A percentile compares a stretch with the other conserved stretches of the same genome.
Evolutionary conservation across 2,329 filamentous ascomycete genomes (phyloP).

Genomic region (Colletotrichum truncatum): DNA sequence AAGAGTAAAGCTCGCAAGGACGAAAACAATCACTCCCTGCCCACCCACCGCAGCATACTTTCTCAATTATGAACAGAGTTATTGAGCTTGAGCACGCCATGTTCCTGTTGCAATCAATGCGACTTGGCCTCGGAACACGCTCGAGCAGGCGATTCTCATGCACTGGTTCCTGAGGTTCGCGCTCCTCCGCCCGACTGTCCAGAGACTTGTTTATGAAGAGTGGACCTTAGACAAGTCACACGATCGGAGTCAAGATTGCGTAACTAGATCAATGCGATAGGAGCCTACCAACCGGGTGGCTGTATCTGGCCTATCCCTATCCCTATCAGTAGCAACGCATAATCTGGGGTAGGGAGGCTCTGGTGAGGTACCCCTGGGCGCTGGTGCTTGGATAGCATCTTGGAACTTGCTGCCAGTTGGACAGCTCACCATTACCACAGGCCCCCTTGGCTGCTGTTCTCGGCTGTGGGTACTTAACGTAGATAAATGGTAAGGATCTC

Average conservation of each 20-base stretch:
- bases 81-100: constrained; percentile 16
- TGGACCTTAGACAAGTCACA: constrained; percentile 26
- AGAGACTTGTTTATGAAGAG: constrained; percentile 1
- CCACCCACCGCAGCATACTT: background rate
- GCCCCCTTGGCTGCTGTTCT: background rate
- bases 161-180: constrained; percentile 17
- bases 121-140: constrained; percentile 11
- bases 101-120: constrained; percentile 5
- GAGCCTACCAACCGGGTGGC: constrained; percentile 6
- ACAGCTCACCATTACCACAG: background rate
- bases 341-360: constrained; percentile 24
- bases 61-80: background rate
- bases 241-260: constrained; percentile 17
- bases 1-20: background rate
- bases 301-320: constrained; percentile 3
- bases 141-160: constrained; percentile 20
- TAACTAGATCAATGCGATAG: constrained; percentile 27
- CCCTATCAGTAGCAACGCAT: constrained; percentile 14
- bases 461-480: background rate
- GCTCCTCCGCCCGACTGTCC: background rate
- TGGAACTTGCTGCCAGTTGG: background rate
- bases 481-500: constrained; percentile 3
- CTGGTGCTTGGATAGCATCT: background rate
- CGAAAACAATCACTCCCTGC: background rate
- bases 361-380: constrained; percentile 13